Conservation (phyloP, 495 filamentous ascomycete genomes). For the Penicillium silybi region DNA sequence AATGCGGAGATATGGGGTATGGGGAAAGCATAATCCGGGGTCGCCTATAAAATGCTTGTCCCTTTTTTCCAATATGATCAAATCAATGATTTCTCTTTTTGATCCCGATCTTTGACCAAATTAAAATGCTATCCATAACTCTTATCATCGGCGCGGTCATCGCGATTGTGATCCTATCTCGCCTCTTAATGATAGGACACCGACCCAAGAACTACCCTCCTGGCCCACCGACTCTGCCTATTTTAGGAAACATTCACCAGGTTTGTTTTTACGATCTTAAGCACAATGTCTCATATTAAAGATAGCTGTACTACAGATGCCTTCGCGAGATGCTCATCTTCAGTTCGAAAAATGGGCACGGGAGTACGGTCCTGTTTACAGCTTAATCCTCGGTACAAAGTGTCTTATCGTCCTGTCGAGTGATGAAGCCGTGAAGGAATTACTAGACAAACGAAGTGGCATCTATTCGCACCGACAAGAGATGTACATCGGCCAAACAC, state of each 20-base stretch:
- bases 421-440: constrained; percentile 52
- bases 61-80: background rate
- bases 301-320: constrained; percentile 10
- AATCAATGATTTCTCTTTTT: background rate
- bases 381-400: constrained; percentile 52
- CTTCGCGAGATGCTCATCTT: constrained; percentile 13
- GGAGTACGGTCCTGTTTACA: constrained; percentile 60
- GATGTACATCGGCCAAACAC: constrained; percentile 35
- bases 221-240: constrained; percentile 33
- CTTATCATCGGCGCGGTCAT: constrained; percentile 1
- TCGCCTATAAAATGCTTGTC: background rate
- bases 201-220: constrained; percentile 30
- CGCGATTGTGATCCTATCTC: constrained; percentile 6
- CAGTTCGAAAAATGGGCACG: constrained; percentile 61
- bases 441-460: constrained; percentile 54
- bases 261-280: constrained; percentile 6
- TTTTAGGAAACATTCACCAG: constrained; percentile 37
- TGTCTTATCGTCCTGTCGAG: constrained; percentile 58
- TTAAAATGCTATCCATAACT: constrained; percentile 9
- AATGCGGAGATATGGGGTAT: background rate
- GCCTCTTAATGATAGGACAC: constrained; percentile 17
- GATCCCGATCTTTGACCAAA: background rate
- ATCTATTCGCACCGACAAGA: constrained; percentile 62
- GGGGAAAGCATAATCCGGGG: background rate
- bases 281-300: background rate